Conservation (phyloP, 75 land plant genomes). For the Cunninghamia lanceolata region DNA sequence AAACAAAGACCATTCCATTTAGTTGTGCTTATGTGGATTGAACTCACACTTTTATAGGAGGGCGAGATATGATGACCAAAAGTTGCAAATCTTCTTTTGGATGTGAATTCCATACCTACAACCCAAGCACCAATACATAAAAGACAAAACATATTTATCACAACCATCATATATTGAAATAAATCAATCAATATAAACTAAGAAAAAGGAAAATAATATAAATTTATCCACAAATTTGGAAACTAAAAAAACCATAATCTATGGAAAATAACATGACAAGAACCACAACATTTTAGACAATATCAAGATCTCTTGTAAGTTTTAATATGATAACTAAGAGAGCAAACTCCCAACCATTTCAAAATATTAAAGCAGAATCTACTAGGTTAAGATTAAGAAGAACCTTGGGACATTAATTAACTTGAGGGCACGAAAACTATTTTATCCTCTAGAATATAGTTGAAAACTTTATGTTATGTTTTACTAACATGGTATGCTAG, state of each 20-base stretch:
- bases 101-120: slow-evolving; percentile 74
- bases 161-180: not conserved
- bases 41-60: slow-evolving; percentile 86
- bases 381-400: not conserved
- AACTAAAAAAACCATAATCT: not conserved
- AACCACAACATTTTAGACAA: not conserved
- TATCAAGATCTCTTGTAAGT: not conserved
- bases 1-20: not conserved
- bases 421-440: not conserved
- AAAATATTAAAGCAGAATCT: not conserved
- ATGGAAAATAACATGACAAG: not conserved
- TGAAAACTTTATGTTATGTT: not conserved
- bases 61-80: slow-evolving; percentile 73
- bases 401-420: not conserved
- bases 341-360: not conserved
- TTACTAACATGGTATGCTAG: not conserved
- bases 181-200: not conserved
- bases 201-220: not conserved
- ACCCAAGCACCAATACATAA: not conserved
- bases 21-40: not conserved
- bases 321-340: not conserved
- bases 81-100: slow-evolving; percentile 69
- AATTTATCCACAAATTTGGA: not conserved
- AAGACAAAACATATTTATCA: not conserved
- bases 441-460: not conserved